Percentiles rank a stretch among this genome's conserved stretches.
Evolutionary conservation across 2,329 filamentous ascomycete genomes (phyloP).

Genomic region (Herpomyces periplanetae): DNA sequence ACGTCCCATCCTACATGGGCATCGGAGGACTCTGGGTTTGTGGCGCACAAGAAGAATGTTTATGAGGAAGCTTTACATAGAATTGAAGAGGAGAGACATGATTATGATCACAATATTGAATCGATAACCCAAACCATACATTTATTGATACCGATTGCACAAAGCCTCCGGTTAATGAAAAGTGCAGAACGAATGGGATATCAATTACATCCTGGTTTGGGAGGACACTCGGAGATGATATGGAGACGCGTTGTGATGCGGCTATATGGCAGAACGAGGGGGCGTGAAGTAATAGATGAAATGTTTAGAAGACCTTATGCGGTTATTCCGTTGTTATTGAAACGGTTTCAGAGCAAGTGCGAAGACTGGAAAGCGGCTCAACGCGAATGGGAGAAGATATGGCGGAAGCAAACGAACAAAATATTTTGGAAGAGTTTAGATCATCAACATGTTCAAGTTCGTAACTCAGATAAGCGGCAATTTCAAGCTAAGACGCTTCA

Average conservation of each 20-base stretch:
- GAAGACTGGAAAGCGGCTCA: conserved; percentile 66
- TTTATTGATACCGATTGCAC: conserved; percentile 65
- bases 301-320: conserved; percentile 49
- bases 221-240: conserved; percentile 75
- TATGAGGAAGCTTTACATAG: conserved; percentile 77
- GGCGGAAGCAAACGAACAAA: conserved; percentile 72
- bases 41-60: conserved; percentile 81
- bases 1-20: conserved; percentile 96
- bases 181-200: conserved; percentile 31
- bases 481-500: conserved; percentile 65
- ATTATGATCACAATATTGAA: conserved; percentile 95
- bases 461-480: conserved; percentile 56
- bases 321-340: conserved; percentile 55
- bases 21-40: conserved; percentile 85
- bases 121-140: conserved; percentile 79
- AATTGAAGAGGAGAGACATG: conserved; percentile 88
- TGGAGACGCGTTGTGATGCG: conserved; percentile 94
- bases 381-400: conserved; percentile 96
- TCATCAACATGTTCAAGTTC: conserved; percentile 70
- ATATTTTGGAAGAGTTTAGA: conserved; percentile 89
- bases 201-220: conserved; percentile 39
- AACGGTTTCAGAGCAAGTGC: conserved; percentile 67
- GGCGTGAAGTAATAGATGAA: conserved; percentile 46
- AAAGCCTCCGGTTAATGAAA: conserved; percentile 46
- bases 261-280: conserved; percentile 53